phyloP scores from a whole-genome alignment of 2,329 filamentous ascomycete genomes.

The Pseudocercospora crystallina region DNA sequence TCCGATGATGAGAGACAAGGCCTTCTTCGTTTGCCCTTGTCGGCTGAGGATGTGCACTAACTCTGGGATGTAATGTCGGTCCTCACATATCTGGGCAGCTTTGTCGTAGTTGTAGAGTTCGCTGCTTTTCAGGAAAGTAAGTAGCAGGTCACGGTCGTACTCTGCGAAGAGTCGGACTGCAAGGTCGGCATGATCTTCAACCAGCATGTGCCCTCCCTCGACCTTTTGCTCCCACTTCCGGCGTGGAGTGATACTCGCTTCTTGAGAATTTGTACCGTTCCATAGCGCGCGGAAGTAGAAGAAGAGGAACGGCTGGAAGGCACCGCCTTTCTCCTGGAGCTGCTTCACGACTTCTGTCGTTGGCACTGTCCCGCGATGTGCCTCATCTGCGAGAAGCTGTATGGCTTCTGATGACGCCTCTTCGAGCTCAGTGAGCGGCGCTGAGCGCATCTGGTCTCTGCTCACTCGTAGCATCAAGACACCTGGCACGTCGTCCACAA shows the following conservation, averaged over 20 bases:
- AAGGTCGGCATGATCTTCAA: conserved; percentile 81
- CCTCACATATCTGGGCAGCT: conserved; percentile 76
- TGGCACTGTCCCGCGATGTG: conserved; percentile 80
- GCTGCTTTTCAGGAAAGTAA: conserved; percentile 85
- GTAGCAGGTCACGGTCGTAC: conserved; percentile 76
- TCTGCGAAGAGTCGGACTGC: conserved; percentile 82
- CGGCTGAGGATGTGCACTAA: conserved; percentile 96
- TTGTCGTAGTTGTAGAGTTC: conserved; percentile 78
- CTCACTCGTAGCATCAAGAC: conserved; percentile 86
- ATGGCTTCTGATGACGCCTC: conserved; percentile 80
- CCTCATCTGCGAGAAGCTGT: conserved; percentile 83
- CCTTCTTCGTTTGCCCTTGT: conserved; percentile 88
- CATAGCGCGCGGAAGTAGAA: conserved; percentile 89
- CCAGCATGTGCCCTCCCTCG: conserved; percentile 64
- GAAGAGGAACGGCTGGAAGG: conserved; percentile 73
- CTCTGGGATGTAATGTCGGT: conserved; percentile 78
- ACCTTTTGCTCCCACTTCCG: conserved; percentile 25
- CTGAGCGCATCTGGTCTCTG: conserved; percentile 64
- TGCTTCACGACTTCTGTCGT: conserved; percentile 77
- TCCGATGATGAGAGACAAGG: conserved; percentile 89
- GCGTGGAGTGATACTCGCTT: conserved; percentile 26
- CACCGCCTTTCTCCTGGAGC: conserved; percentile 61
- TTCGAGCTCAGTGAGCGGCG: conserved; percentile 70
- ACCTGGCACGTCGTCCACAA: conserved; percentile 84
- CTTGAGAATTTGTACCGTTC: conserved; percentile 44